A percentile compares a stretch with the other conserved stretches of the same genome.
phyloP scores from a whole-genome alignment of 805 yeast genomes.

The Starmerella sp. region DNA sequence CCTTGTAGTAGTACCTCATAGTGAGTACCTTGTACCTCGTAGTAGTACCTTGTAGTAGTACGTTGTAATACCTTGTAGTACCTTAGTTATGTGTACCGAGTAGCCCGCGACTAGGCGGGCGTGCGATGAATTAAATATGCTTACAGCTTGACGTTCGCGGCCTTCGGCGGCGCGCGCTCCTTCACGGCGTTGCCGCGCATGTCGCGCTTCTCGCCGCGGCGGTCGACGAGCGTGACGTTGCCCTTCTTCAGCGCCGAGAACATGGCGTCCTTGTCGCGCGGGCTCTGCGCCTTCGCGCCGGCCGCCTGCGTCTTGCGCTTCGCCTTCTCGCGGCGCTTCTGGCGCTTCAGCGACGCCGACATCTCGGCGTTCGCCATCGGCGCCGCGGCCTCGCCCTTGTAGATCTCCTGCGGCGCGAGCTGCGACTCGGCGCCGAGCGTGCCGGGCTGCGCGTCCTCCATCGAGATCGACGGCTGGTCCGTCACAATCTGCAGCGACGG shows the following conservation, averaged over 20 bases:
- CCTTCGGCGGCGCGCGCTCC: constrained; percentile 26
- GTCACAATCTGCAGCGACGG: constrained; percentile 72
- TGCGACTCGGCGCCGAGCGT: constrained; percentile 60
- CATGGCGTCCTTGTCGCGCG: constrained; percentile 30
- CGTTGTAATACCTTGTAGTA: no score
- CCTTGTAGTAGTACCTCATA: no score
- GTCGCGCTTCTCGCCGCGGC: constrained; percentile 64
- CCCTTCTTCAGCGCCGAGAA: constrained; percentile 64
- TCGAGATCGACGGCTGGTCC: constrained; percentile 65
- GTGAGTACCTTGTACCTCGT: no score
- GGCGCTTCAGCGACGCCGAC: constrained; percentile 33
- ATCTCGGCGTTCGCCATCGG: constrained; percentile 18
- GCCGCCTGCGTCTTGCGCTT: constrained; percentile 30
- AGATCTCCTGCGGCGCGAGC: constrained; percentile 93
- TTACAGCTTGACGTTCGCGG: constrained; percentile 28
- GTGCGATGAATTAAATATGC: neutral
- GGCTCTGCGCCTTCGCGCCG: constrained; percentile 27
- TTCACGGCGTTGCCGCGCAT: constrained; percentile 55
- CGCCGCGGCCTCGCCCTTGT: constrained; percentile 32
- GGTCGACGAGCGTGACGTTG: constrained; percentile 68
- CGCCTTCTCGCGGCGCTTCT: constrained; percentile 75
- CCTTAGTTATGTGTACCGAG: no score
- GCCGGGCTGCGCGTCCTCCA: constrained; percentile 96
- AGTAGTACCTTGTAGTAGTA: no score
- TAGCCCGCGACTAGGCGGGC: no score